Evolutionary conservation across 768 basidiomycete species (phyloP).

Genomic region (Lactifluus echinatus): DNA sequence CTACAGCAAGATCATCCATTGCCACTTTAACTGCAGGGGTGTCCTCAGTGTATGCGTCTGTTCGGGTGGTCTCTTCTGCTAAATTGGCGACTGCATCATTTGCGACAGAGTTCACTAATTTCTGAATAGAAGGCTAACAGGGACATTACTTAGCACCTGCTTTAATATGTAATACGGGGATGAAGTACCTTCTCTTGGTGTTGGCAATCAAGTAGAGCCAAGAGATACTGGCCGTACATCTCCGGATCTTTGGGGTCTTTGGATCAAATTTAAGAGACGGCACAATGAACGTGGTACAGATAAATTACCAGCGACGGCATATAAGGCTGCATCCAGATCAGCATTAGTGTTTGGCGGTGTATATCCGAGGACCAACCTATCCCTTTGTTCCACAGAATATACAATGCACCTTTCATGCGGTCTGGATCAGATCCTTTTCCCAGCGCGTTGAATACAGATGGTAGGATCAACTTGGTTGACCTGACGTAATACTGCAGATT

Average conservation of each 20-base stretch:
- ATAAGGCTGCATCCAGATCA: constrained; percentile 38
- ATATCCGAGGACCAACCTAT: constrained; percentile 37
- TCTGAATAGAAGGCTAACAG: constrained; percentile 64
- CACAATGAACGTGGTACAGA: not conserved
- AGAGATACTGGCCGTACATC: constrained; percentile 48
- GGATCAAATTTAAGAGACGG: not conserved
- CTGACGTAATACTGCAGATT: constrained; percentile 39
- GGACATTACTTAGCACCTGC: not conserved
- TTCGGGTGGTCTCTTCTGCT: constrained; percentile 56
- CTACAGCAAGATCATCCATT: constrained; percentile 39
- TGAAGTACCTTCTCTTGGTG: constrained; percentile 70
- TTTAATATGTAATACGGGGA: not conserved
- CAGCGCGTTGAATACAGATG: constrained; percentile 52
- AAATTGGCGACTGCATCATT: constrained; percentile 53
- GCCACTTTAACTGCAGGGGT: constrained; percentile 40
- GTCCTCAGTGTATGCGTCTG: constrained; percentile 48
- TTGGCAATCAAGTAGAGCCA: constrained; percentile 63
- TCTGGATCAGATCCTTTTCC: constrained; percentile 78
- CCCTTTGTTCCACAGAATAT: constrained; percentile 66
- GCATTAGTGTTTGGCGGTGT: constrained; percentile 14
- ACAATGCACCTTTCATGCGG: constrained; percentile 90
- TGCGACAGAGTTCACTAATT: constrained; percentile 53
- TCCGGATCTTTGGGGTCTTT: constrained; percentile 36
- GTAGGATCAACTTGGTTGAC: constrained; percentile 58
- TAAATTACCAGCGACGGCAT: constrained; percentile 58